phyloP scores from a whole-genome alignment of 2,329 filamentous ascomycete species.

The Bipolaris oryzae region DNA sequence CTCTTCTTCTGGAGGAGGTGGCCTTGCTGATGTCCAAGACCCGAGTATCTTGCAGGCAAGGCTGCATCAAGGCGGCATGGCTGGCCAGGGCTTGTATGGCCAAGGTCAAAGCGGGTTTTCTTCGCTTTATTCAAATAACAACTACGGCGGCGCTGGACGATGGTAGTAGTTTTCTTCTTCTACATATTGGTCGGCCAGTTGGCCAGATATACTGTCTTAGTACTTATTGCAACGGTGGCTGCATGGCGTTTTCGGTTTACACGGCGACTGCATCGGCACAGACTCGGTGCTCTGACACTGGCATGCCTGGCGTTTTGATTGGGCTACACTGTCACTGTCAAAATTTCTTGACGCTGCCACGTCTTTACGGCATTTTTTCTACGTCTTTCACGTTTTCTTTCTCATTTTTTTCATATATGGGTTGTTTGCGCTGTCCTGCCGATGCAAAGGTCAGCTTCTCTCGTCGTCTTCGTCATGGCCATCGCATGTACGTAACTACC shows the following conservation, averaged over 20 bases:
- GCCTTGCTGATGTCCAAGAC: slow-evolving; percentile 99
- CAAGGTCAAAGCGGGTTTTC: slow-evolving; percentile 94
- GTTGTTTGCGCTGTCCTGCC: slow-evolving; percentile 44
- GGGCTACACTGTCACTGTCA: slow-evolving; percentile 33
- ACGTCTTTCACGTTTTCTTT: slow-evolving; percentile 39
- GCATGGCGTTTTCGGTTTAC: slow-evolving; percentile 47
- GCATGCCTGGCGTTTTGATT: slow-evolving; percentile 48
- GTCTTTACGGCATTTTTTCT: slow-evolving; percentile 39
- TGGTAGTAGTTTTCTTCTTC: slow-evolving; percentile 46
- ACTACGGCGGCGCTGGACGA: slow-evolving; percentile 49
- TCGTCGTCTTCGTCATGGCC: slow-evolving; percentile 55
- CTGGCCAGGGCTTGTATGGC: slow-evolving; percentile 88
- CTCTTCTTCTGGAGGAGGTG: slow-evolving; percentile 99
- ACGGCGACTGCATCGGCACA: slow-evolving; percentile 49
- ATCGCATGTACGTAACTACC: slow-evolving; percentile 53
- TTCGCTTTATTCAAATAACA: slow-evolving; percentile 74
- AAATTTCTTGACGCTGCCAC: slow-evolving; percentile 38
- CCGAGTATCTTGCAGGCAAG: slow-evolving; percentile 98
- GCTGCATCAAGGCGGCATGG: slow-evolving; percentile 84
- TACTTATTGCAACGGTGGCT: slow-evolving; percentile 39
- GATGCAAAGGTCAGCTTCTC: slow-evolving; percentile 47
- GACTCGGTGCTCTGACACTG: slow-evolving; percentile 39
- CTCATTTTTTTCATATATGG: slow-evolving; percentile 33
- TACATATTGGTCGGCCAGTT: slow-evolving; percentile 36
- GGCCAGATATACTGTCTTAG: slow-evolving; percentile 42